These are phyloP conservation scores for Fraxinus cuspidata DNA, from an alignment of 257 asterid species.

Conservation along the genomic window DNA sequence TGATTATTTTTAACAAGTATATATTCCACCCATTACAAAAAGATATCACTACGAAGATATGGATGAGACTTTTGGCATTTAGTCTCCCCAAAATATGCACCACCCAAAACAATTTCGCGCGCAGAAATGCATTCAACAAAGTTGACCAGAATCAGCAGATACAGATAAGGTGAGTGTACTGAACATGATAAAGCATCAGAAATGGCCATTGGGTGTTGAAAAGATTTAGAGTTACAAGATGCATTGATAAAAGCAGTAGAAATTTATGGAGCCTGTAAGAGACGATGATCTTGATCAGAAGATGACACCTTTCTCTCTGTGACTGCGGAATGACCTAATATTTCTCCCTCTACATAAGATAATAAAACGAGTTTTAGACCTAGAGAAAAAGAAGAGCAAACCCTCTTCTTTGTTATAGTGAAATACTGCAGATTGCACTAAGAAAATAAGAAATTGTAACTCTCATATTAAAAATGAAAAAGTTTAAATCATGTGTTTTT, in stretches of 20 bases:
- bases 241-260: not conserved
- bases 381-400: too few species aligned
- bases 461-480: too few species aligned
- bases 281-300: not conserved
- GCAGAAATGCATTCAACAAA: not conserved
- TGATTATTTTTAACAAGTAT: not conserved
- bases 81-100: not conserved
- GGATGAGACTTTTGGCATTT: not conserved
- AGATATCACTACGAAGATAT: not conserved
- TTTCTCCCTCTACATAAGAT: too few species aligned
- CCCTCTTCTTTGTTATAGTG: too few species aligned
- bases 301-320: not conserved
- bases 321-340: too few species aligned
- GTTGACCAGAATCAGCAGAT: not conserved
- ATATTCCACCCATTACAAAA: not conserved
- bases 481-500: too few species aligned
- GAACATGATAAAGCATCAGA: not conserved
- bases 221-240: not conserved
- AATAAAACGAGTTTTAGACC: too few species aligned
- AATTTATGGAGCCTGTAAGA: not conserved
- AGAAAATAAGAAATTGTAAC: too few species aligned
- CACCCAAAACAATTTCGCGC: not conserved
- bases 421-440: too few species aligned
- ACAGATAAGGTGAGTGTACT: not conserved
- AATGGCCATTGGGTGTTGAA: not conserved